These are phyloP conservation scores for Aspergillus affinis DNA, from an alignment of 495 filamentous ascomycete species.

Conservation along the genomic window DNA sequence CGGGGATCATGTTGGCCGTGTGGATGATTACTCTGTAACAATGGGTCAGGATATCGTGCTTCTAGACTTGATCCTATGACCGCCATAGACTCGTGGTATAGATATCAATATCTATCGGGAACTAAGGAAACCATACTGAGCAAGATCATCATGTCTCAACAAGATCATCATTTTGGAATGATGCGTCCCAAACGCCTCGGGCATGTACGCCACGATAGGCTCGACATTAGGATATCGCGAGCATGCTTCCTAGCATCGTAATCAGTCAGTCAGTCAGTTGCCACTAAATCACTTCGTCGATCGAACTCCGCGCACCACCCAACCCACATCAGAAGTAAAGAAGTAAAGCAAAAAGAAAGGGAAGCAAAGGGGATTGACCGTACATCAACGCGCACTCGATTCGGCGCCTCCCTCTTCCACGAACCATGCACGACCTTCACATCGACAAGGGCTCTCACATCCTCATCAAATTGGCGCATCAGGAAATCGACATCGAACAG, in stretches of 20 bases:
- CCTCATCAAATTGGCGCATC: conserved; percentile 67
- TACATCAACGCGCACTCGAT: conserved; percentile 62
- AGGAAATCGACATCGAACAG: conserved; percentile 78
- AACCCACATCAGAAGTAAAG: neutral
- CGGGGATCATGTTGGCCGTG: conserved; percentile 83
- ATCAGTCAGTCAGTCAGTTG: neutral
- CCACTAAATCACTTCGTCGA: too few species aligned
- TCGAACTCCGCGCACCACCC: neutral
- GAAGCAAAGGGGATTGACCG: conserved; percentile 14
- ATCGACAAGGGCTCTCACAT: conserved; percentile 61
- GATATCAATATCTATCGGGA: too few species aligned
- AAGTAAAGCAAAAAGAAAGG: too few species aligned
- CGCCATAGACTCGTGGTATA: too few species aligned
- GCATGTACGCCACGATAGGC: conserved; percentile 75
- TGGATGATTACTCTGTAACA: conserved; percentile 66
- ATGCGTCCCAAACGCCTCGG: conserved; percentile 86
- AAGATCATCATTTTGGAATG: conserved; percentile 86
- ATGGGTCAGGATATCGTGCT: neutral
- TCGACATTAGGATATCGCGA: conserved; percentile 64
- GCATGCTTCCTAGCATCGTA: conserved; percentile 52
- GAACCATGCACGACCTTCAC: conserved; percentile 84
- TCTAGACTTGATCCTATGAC: too few species aligned
- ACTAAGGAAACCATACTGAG: conserved; percentile 50
- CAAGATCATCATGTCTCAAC: conserved; percentile 70
- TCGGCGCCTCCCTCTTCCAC: conserved; percentile 73